Evolutionary conservation across 208 protist genomes (phyloP), one percentile per base, ranked within the genome.

Genomic region (Leishmania aethiopica): DNA sequence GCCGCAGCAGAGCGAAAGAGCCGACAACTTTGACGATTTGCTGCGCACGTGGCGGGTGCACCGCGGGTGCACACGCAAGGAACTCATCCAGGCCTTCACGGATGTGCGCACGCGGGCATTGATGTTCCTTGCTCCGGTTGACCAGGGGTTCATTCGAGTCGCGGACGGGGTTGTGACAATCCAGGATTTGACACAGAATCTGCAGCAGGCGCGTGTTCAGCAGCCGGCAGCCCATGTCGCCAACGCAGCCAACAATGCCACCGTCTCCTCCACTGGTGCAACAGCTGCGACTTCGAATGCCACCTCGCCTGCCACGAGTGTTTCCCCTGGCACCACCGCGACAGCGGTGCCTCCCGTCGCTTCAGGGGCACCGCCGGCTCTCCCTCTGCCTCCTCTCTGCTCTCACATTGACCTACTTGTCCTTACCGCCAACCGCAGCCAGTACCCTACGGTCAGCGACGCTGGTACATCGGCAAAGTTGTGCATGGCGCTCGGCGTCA

Each of bases 61-160:
- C 78, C 62, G 72, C 45, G 94, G 94, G 28, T 95, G 94, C 78
- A 97, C 94, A 1, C 92, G 94, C 66, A 96, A 97, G 82, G 92
- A 95, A 79, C 83, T 97, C 22, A 88, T 96, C 49, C 86, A 87
- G 28, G 84, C 83, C 75, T 92, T 97, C 84, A 82, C 76, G 10
- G 84, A 89, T 66, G 74, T 79, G 17, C 70, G 40, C 10, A 92
- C 85, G 32, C 83, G 88, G 15, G 86, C 79, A 5, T 57, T 97
- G 28, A 91, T 96, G 82, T 78, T 96, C 66, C 88, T 97, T 11
- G 88, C 87, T 28, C 84, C 85, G 17, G 84, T 92, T 17, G 84
- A 90, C 49, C 78, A 84, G 7, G 75, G 89, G 62, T 75, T 84
- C 15, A 87, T 96, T 76, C 86, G 88, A 13, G 91, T 94, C 35